Conservation (phyloP, 305 asterid genomes). For the Striga hermonthica region DNA sequence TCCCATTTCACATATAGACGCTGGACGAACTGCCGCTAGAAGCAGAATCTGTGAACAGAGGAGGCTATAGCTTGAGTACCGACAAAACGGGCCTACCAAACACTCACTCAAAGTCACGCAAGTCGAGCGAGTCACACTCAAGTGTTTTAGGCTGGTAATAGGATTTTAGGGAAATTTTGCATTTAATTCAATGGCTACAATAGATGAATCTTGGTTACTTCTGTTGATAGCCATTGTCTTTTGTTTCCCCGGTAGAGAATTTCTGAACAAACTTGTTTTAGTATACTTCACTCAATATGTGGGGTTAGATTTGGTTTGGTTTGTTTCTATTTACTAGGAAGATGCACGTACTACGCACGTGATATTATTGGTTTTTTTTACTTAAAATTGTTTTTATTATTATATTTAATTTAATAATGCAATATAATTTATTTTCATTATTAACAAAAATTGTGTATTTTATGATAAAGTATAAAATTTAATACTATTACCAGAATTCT, state of each 20-base stretch:
- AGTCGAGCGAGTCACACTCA: slow-evolving; percentile 64
- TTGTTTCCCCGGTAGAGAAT: slow-evolving; percentile 6
- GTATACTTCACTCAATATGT: background rate
- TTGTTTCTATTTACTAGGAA: background rate
- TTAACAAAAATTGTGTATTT: too few relatives aligned
- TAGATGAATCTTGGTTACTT: slow-evolving; percentile 1
- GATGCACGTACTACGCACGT: too few relatives aligned
- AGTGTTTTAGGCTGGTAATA: slow-evolving; percentile 46
- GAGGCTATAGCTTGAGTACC: slow-evolving; percentile 58
- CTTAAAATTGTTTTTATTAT: too few relatives aligned
- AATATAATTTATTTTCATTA: too few relatives aligned
- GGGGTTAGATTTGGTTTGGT: background rate
- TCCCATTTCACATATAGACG: slow-evolving; percentile 41
- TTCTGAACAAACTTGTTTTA: slow-evolving; percentile 17
- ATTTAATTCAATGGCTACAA: slow-evolving; percentile 12
- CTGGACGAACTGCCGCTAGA: slow-evolving; percentile 85
- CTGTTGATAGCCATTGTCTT: slow-evolving; percentile 33
- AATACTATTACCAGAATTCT: too few relatives aligned
- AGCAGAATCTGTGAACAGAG: slow-evolving; percentile 79
- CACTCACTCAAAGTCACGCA: slow-evolving; percentile 52
- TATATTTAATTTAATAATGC: too few relatives aligned
- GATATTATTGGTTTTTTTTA: too few relatives aligned
- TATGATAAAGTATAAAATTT: too few relatives aligned
- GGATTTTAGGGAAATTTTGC: slow-evolving; percentile 22
- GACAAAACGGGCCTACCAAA: slow-evolving; percentile 75